These are phyloP conservation scores for Metarhizium guizhouense DNA, from an alignment of 2,329 filamentous ascomycete genomes.

Conservation along the genomic window DNA sequence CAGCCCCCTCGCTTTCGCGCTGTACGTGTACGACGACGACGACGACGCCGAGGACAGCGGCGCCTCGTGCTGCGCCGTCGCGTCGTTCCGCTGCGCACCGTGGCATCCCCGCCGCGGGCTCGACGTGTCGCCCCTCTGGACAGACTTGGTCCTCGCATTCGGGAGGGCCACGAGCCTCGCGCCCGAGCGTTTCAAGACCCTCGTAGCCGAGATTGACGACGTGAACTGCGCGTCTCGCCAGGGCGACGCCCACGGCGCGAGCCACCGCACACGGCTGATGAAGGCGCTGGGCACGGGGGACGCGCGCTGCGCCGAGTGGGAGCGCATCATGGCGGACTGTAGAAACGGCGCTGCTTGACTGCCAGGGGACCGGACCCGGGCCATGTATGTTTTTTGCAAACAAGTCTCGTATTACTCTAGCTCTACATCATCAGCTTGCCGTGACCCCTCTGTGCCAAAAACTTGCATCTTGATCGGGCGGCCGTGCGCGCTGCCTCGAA, in stretches of 20 bases:
- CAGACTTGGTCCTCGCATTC: neutral
- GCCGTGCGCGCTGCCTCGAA: too few species aligned
- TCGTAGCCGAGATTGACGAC: neutral
- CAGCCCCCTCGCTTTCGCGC: neutral
- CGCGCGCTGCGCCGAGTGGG: neutral
- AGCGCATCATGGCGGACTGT: neutral
- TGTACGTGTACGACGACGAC: conserved; percentile 3
- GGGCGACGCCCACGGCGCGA: neutral
- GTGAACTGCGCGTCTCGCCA: neutral
- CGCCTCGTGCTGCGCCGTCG: neutral
- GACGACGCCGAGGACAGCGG: conserved; percentile 1
- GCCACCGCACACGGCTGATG: neutral
- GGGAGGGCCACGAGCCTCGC: neutral
- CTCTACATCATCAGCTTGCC: too few species aligned
- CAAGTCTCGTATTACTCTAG: too few species aligned
- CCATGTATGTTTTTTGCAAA: too few species aligned
- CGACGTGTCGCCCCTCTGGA: neutral
- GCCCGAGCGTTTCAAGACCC: neutral
- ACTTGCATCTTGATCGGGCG: too few species aligned
- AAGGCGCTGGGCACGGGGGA: neutral
- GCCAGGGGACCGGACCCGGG: too few species aligned
- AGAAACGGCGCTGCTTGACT: neutral
- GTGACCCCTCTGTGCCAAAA: too few species aligned
- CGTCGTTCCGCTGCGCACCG: neutral
- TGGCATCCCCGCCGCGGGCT: neutral